Evolutionary conservation across 2,329 filamentous ascomycete species (phyloP), one percentile per base, ranked within the genome.

Genomic region (Penicillium oxalicum): DNA sequence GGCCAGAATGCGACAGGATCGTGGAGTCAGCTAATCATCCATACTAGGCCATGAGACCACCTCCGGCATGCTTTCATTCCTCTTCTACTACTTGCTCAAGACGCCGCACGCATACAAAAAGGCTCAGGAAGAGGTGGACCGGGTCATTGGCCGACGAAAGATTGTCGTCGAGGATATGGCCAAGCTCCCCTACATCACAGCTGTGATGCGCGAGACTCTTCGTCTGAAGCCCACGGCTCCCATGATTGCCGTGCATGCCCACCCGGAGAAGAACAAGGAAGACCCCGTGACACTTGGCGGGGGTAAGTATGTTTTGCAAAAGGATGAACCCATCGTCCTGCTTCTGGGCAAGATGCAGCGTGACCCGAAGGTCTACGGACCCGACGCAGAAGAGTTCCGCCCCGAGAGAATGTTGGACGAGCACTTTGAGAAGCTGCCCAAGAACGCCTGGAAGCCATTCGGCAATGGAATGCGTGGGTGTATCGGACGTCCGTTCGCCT

Each of bases 321-420:
- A 76, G 47, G 76, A 74, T 4, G 76, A 84, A 47, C 50, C 70
- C 0, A 65, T 85, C 24, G 50, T 71, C 0, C 58, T 75, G 8
- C 58, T 85, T 1, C 60, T 87, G 1, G 64, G 72, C 29, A 74
- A 76, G 39, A 65, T 79, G 3, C 84, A 88, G 36, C 63, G 76
- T 0, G 85, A 89, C 57, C 82, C 81, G 0, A 69, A 69, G 1
- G 79, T 87, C 0, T 89, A 74, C 42, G 86, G 86, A 0, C 75
- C 79, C 0, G 83, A 87, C 50, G 83, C 83, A 1, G 64, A 77
- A 1, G 77, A 81, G 18, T 90, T 87, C 69, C 76, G 74, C 46
- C 86, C 87, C 0, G 86, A 89, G 62, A 75, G 86, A 8, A 87
- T 89, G 84, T 67, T 84, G 0, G 82, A 87, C 35, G 84, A 83